phyloP scores from a whole-genome alignment of 1,139 yeast species.

The Pichia sp. region DNA sequence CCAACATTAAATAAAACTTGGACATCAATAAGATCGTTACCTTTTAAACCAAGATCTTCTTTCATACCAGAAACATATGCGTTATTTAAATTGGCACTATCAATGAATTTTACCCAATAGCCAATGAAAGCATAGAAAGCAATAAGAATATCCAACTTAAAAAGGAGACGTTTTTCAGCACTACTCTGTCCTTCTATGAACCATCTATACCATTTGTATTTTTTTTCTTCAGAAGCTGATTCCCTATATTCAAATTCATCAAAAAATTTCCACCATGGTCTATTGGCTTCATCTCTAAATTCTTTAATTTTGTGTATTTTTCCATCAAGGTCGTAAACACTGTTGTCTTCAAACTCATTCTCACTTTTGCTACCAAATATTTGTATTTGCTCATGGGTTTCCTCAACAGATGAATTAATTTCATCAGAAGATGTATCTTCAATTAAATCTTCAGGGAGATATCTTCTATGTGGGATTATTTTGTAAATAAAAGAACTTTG shows the following conservation, averaged over 20 bases:
- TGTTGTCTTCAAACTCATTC: constrained; percentile 2
- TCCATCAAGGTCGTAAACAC: background rate
- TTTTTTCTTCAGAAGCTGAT: constrained; percentile 7
- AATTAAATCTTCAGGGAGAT: constrained; percentile 6
- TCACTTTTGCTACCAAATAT: background rate
- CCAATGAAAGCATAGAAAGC: constrained; percentile 54
- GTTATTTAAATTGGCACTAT: constrained; percentile 52
- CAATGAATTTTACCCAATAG: constrained; percentile 68
- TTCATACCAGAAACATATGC: constrained; percentile 68
- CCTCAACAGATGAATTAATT: background rate
- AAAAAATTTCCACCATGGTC: constrained; percentile 43
- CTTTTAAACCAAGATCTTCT: constrained; percentile 52
- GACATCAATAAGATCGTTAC: constrained; percentile 58
- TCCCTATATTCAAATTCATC: constrained; percentile 29
- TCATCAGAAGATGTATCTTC: background rate
- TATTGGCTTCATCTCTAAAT: constrained; percentile 55
- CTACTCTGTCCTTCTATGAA: constrained; percentile 9
- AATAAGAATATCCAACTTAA: constrained; percentile 56
- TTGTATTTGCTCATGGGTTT: background rate
- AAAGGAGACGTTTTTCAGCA: constrained; percentile 41
- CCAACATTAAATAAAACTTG: constrained; percentile 56
- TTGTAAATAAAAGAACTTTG: too few relatives aligned
- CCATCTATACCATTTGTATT: constrained; percentile 17
- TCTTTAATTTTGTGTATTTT: constrained; percentile 27
- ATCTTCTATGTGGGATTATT: constrained; percentile 12